Evolutionary conservation across 192 early-diverging fungal genomes (phyloP), one percentile per base, ranked within the genome.

Genomic region (Spinellus fusiger): DNA sequence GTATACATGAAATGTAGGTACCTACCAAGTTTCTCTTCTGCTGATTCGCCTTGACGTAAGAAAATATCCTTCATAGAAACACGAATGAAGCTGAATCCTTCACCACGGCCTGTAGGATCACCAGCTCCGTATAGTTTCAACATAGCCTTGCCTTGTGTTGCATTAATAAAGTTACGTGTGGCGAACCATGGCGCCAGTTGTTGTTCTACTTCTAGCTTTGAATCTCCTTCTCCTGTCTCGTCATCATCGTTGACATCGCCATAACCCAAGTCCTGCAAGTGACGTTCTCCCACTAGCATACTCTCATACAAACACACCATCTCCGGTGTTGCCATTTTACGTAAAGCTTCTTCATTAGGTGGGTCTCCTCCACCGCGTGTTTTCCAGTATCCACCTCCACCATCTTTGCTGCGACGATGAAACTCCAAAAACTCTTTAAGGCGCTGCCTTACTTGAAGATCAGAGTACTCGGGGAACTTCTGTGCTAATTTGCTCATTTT

Each of bases 1-100:
- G 23, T 12, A 25, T 29, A 56, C 40, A 33, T 35, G 33, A 49
- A 25, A 44, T 47, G 18, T 5, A 12, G 23, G 29, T 47, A 26
- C 49, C 25, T 69, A 83, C 81, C 77, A 46, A 86, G 70, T 71
- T 89, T 86, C 48, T 93, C 91, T 56, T 91, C 86, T 10, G 86
- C 84, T 28, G 84, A 86, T 69, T 94, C 93, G 20, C 92, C 91
- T 10, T 86, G 81, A 20, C 91, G 78, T 65, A 96, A 77, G 62
- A 98, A 95, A 54, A 96, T 95, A 59, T 97, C 96, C 75, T 96
- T 97, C 94, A 97, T 97, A 13, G 89, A 91, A 22, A 91, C 90
- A 27, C 94, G 85, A 62, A 99, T 92, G 73, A 95, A 99, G 79
- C 95, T 98, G 64, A 99, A 97, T 8, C 93, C 96, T 64, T 98